A percentile compares a stretch with the other conserved stretches of the same genome.
These are phyloP conservation scores for Mycena albidolilacea DNA, from an alignment of 768 basidiomycete species.

Conservation along the genomic window DNA sequence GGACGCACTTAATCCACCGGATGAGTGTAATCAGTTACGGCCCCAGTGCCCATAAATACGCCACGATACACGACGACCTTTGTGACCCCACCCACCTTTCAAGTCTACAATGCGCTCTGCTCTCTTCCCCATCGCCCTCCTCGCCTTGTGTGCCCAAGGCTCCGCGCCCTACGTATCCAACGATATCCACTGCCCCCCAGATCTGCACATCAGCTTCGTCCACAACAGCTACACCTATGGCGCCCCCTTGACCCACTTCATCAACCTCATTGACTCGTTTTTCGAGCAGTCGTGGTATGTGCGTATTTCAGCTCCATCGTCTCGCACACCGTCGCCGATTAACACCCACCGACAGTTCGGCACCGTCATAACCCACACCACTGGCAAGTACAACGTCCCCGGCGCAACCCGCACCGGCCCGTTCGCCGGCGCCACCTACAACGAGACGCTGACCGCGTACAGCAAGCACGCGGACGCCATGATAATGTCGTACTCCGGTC, in stretches of 20 bases:
- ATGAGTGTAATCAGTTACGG: no score
- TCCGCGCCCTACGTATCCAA: no score
- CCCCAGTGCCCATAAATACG: no score
- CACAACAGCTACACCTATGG: no score
- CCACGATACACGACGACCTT: no score
- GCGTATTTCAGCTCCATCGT: background rate
- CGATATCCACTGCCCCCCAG: no score
- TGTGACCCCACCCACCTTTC: no score
- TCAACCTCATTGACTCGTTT: slow-evolving; percentile 19
- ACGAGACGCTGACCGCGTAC: slow-evolving; percentile 27
- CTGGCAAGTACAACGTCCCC: slow-evolving; percentile 31
- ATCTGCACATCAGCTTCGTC: no score
- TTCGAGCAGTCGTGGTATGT: slow-evolving; percentile 36
- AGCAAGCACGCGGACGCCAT: background rate
- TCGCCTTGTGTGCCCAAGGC: no score
- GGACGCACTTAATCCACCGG: no score
- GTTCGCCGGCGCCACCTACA: background rate
- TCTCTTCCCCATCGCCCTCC: no score
- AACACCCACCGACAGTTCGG: background rate
- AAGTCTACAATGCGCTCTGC: no score
- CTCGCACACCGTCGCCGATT: background rate
- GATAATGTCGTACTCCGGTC: background rate
- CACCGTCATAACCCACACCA: slow-evolving; percentile 10
- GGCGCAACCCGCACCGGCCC: slow-evolving; percentile 33
- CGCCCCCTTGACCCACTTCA: slow-evolving; percentile 4